These are phyloP conservation scores for Ampelocalamus luodianensis DNA, from an alignment of 176 grass and related monocot species.

Conservation along the genomic window DNA sequence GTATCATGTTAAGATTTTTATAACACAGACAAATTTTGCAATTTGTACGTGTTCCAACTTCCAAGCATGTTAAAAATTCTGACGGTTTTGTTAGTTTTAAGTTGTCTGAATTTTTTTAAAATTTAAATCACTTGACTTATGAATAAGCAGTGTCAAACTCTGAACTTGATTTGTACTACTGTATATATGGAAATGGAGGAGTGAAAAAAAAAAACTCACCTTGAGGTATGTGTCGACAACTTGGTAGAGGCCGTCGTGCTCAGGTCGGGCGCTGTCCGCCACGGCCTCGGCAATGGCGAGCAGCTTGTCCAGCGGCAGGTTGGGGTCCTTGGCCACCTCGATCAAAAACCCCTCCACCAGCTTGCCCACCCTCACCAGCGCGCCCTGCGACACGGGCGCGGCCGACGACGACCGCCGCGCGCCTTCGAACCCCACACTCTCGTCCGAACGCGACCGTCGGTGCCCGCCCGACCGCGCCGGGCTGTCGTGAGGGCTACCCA, in stretches of 20 bases:
- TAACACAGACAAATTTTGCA: neutral
- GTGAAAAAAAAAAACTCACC: slow-evolving; percentile 45
- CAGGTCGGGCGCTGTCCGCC: slow-evolving; percentile 64
- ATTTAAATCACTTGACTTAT: too few species aligned
- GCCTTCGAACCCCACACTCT: slow-evolving; percentile 87
- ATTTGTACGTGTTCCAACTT: slow-evolving; percentile 1
- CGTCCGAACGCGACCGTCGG: slow-evolving; percentile 76
- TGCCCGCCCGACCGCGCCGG: slow-evolving; percentile 49
- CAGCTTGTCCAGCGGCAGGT: slow-evolving; percentile 78
- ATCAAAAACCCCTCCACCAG: slow-evolving; percentile 75
- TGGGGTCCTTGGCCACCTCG: slow-evolving; percentile 67
- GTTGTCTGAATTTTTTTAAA: too few species aligned
- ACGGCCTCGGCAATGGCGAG: slow-evolving; percentile 81
- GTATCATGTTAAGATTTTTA: neutral
- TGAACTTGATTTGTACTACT: neutral
- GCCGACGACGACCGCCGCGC: slow-evolving; percentile 66
- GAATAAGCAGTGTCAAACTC: too few species aligned
- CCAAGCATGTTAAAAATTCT: neutral
- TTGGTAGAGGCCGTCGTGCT: slow-evolving; percentile 91
- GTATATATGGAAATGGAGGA: neutral
- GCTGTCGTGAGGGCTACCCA: slow-evolving; percentile 58
- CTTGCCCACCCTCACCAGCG: slow-evolving; percentile 68
- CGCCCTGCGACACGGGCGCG: slow-evolving; percentile 64
- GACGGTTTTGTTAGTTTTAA: too few species aligned
- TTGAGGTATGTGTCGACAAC: slow-evolving; percentile 87